Conservation (phyloP, 768 basidiomycete genomes). For the Kwoniella heveanensis region DNA sequence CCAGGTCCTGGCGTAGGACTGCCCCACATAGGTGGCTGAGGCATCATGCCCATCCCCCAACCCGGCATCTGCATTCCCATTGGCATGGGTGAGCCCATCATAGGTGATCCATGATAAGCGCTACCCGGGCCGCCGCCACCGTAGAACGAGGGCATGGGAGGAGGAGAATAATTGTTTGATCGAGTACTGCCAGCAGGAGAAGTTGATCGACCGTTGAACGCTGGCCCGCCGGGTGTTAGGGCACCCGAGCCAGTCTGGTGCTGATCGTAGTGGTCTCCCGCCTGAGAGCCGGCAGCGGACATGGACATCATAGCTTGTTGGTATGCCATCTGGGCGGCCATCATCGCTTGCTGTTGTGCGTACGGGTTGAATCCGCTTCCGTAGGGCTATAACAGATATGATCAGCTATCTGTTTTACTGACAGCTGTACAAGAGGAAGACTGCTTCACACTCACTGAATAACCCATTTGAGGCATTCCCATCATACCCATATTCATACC, state of each 20-base stretch:
- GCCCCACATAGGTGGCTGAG: conserved; percentile 18
- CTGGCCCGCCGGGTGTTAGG: not conserved
- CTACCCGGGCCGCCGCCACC: not conserved
- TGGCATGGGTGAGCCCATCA: conserved; percentile 20
- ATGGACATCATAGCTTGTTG: conserved; percentile 54
- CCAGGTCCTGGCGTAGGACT: conserved; percentile 9
- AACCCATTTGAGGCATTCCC: conserved; percentile 43
- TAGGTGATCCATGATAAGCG: conserved; percentile 11
- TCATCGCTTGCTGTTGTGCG: conserved; percentile 56
- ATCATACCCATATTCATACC: conserved; percentile 43
- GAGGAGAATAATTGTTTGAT: conserved; percentile 16
- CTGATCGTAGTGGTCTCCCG: conserved; percentile 22
- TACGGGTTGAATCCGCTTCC: conserved; percentile 50
- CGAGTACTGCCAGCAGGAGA: conserved; percentile 17
- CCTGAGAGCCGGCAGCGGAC: conserved; percentile 38
- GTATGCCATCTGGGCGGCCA: conserved; percentile 58
- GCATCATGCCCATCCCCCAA: conserved; percentile 18
- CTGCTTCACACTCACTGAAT: conserved; percentile 21
- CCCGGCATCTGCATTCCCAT: conserved; percentile 10
- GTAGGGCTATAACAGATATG: conserved; percentile 19
- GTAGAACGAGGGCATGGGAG: conserved; percentile 13
- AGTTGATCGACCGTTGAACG: conserved; percentile 11
- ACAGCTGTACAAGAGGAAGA: too few relatives aligned
- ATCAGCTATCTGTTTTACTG: conserved; percentile 10
- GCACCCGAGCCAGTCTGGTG: not conserved